These are phyloP conservation scores for Alliaria petiolata DNA, from an alignment of 345 rosid genomes.

Conservation along the genomic window DNA sequence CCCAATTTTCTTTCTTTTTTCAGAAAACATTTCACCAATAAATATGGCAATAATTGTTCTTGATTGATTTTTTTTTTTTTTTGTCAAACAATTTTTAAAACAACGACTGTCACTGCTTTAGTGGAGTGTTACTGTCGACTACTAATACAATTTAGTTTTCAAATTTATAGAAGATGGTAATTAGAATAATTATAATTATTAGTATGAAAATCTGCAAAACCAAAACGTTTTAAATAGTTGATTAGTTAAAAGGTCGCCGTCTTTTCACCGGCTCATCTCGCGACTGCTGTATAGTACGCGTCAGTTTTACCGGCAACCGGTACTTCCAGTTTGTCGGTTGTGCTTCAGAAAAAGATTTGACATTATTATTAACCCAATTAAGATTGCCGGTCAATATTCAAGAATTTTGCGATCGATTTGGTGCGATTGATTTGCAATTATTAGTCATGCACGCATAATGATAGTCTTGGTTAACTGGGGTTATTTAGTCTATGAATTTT, in stretches of 20 bases:
- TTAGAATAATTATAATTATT: no score
- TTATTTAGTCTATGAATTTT: no score
- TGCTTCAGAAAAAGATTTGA: not conserved
- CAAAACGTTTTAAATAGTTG: not conserved
- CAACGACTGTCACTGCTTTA: not conserved
- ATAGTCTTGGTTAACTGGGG: no score
- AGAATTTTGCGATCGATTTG: no score
- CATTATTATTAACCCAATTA: no score
- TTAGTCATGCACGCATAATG: no score
- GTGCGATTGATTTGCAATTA: not conserved
- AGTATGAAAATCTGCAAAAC: no score
- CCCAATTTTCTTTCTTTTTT: no score
- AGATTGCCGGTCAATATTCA: not conserved
- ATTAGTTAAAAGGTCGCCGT: slow-evolving; percentile 16
- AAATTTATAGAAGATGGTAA: not conserved
- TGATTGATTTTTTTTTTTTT: no score
- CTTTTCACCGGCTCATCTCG: slow-evolving; percentile 19
- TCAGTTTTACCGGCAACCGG: slow-evolving; percentile 18
- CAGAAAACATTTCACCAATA: no score
- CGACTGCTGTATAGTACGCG: slow-evolving; percentile 18
- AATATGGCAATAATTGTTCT: not conserved
- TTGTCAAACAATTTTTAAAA: no score
- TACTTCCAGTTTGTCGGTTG: slow-evolving; percentile 27
- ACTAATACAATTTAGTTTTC: not conserved
- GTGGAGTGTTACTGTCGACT: not conserved